Evolutionary conservation across 352 stramenopile genomes (phyloP).

Genomic region (Saprolegnia parasitica): DNA sequence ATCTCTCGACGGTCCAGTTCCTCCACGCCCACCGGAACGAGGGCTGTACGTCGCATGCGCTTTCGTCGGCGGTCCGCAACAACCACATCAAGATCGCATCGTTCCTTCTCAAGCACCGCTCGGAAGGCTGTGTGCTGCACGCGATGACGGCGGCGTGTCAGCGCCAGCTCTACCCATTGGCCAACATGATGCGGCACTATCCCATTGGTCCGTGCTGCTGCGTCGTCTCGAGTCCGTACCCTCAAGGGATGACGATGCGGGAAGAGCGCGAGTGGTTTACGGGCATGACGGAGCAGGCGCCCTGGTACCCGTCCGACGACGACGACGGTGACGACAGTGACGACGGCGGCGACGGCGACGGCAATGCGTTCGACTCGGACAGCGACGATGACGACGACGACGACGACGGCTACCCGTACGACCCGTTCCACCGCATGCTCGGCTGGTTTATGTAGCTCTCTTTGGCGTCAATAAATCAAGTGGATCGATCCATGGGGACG

Average conservation of each 20-base stretch:
- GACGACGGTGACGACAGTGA: neutral
- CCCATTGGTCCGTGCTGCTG: neutral
- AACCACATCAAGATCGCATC: neutral
- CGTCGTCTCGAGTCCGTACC: neutral
- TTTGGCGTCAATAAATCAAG: no score
- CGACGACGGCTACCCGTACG: neutral
- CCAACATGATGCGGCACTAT: neutral
- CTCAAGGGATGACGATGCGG: neutral
- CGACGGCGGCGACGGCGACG: constrained; percentile 1
- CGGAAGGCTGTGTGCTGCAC: neutral
- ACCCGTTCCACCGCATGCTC: neutral
- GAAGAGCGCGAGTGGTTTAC: neutral
- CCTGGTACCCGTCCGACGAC: neutral
- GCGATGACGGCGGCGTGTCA: constrained; percentile 1
- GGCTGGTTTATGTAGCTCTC: neutral
- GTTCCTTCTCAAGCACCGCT: neutral
- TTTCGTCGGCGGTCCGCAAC: neutral
- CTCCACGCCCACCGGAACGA: constrained; percentile 28
- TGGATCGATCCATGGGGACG: no score
- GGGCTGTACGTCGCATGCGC: constrained; percentile 21
- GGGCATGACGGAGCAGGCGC: neutral
- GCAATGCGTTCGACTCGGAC: no score
- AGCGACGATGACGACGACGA: neutral
- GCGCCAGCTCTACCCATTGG: neutral
- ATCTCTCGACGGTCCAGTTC: constrained; percentile 32